phyloP scores from a whole-genome alignment of 352 stramenopile genomes.

The Phytophthora nicotianae region DNA sequence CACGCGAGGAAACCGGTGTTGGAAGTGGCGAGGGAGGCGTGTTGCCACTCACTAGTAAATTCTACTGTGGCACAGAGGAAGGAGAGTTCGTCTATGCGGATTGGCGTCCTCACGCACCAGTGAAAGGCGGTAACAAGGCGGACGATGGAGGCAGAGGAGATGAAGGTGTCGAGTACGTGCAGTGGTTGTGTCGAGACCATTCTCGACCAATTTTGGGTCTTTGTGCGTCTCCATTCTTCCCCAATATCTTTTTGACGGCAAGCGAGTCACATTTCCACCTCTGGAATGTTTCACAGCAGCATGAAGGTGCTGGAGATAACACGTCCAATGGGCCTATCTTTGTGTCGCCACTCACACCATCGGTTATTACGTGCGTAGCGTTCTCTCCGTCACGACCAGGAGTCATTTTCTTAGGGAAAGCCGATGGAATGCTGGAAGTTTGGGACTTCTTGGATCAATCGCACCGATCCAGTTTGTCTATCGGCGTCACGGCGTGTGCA shows the following conservation, averaged over 20 bases:
- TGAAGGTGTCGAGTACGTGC: slow-evolving; percentile 89
- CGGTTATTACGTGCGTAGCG: slow-evolving; percentile 80
- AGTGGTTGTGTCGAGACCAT: slow-evolving; percentile 91
- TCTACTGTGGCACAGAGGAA: slow-evolving; percentile 89
- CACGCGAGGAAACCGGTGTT: slow-evolving; percentile 51
- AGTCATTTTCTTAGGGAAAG: slow-evolving; percentile 89
- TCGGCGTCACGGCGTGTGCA: slow-evolving; percentile 83
- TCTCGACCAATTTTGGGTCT: slow-evolving; percentile 81
- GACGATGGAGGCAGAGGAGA: slow-evolving; percentile 47
- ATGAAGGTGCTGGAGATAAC: slow-evolving; percentile 12
- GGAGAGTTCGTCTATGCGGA: slow-evolving; percentile 91
- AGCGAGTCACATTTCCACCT: slow-evolving; percentile 93
- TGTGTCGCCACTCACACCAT: slow-evolving; percentile 77
- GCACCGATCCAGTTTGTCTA: slow-evolving; percentile 79
- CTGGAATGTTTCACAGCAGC: slow-evolving; percentile 84
- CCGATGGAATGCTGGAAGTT: slow-evolving; percentile 91
- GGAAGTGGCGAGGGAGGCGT: slow-evolving; percentile 18
- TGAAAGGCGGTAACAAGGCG: slow-evolving; percentile 37
- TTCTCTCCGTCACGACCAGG: slow-evolving; percentile 91
- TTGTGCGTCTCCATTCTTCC: slow-evolving; percentile 91
- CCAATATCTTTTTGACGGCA: slow-evolving; percentile 86
- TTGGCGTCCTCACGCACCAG: slow-evolving; percentile 78
- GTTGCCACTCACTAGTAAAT: slow-evolving; percentile 56
- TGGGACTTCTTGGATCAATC: slow-evolving; percentile 95
- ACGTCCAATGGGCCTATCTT: slow-evolving; percentile 82